Evolutionary conservation across 306 rosid species (phyloP).

Genomic region (Prunus campanulata): DNA sequence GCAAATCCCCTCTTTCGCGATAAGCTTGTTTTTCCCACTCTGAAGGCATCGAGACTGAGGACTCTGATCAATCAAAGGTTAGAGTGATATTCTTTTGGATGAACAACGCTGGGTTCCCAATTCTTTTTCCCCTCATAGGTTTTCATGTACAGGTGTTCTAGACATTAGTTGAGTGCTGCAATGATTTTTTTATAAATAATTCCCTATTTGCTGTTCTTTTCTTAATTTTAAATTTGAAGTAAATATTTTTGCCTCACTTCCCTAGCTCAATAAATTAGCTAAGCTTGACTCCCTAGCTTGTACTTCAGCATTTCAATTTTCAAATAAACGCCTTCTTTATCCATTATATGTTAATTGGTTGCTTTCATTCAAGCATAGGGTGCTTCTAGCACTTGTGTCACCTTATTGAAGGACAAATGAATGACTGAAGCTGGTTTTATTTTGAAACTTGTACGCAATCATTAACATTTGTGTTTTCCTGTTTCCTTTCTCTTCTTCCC

Average conservation of each 20-base stretch:
- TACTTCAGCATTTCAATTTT: constrained; percentile 1
- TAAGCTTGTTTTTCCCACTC: constrained; percentile 70
- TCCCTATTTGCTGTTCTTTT: too few species aligned
- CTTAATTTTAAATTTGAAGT: background rate
- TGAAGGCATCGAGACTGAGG: constrained; percentile 70
- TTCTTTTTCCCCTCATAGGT: background rate
- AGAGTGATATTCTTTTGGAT: constrained; percentile 24
- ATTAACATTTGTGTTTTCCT: background rate
- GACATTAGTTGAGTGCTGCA: background rate
- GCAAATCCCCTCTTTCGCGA: constrained; percentile 84
- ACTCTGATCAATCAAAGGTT: constrained; percentile 89
- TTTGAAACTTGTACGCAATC: background rate
- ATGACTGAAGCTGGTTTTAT: constrained; percentile 2
- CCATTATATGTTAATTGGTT: background rate
- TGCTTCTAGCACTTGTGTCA: background rate
- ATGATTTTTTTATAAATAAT: background rate
- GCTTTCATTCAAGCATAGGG: background rate
- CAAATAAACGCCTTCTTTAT: background rate
- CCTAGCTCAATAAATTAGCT: background rate
- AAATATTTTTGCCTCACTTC: background rate
- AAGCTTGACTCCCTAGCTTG: background rate
- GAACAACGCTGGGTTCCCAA: constrained; percentile 2
- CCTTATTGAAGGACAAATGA: background rate
- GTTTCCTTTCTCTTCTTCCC: constrained; percentile 1
- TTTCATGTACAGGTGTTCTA: background rate